Evolutionary conservation across 108 stramenopile species (phyloP).

Genomic region (Cyclotella choctawhatcheeana): DNA sequence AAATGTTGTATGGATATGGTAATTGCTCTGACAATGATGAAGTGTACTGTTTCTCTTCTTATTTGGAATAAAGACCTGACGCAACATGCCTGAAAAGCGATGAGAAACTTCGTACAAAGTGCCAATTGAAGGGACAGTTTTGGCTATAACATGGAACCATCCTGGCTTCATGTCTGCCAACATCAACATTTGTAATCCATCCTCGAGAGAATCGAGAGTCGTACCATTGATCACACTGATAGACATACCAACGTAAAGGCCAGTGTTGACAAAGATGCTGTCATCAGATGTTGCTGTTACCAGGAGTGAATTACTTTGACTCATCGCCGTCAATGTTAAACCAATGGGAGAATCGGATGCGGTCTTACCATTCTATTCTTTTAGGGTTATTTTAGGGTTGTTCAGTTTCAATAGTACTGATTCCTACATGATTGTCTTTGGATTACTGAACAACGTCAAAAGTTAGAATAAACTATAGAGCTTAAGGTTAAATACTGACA

Average conservation of each 20-base stretch:
- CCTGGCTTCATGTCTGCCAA: not conserved
- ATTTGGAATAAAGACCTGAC: constrained; percentile 11
- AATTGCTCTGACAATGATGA: constrained; percentile 13
- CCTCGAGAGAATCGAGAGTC: not conserved
- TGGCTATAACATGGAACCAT: not conserved
- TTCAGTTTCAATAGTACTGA: no score
- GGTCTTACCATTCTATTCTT: no score
- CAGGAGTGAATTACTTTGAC: no score
- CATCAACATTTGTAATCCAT: not conserved
- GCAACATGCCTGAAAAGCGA: not conserved
- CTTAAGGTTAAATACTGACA: no score
- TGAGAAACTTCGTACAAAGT: constrained; percentile 3
- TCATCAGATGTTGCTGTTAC: not conserved
- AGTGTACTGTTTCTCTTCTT: not conserved
- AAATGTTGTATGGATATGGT: constrained; percentile 5
- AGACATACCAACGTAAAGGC: not conserved
- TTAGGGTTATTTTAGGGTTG: no score
- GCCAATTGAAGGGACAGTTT: constrained; percentile 5
- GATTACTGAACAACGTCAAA: no score
- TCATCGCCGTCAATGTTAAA: not conserved
- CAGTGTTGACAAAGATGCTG: not conserved
- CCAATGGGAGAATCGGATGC: not conserved
- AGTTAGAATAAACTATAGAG: no score
- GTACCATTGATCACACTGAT: not conserved
- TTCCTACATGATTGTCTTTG: no score